Evolutionary conservation across 192 early-diverging fungal species (phyloP).

Genomic region (Backusella westeae): DNA sequence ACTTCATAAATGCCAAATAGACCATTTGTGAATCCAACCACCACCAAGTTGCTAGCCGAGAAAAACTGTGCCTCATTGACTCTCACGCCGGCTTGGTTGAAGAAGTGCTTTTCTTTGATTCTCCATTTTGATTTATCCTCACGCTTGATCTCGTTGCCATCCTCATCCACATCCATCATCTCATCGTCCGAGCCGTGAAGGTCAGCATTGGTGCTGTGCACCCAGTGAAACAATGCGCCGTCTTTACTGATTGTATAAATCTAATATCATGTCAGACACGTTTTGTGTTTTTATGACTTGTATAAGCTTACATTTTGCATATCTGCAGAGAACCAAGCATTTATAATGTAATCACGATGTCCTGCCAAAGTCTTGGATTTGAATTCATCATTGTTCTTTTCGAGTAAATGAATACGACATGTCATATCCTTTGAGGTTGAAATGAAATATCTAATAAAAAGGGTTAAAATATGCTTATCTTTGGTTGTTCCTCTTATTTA

Average conservation of each 20-base stretch:
- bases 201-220: constrained; percentile 41
- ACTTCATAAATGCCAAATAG: constrained; percentile 99
- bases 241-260: constrained; percentile 89
- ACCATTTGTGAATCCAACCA: constrained; percentile 90
- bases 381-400: constrained; percentile 68
- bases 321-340: constrained; percentile 78
- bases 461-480: background rate
- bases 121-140: constrained; percentile 47
- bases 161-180: constrained; percentile 51
- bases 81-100: constrained; percentile 74
- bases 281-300: background rate
- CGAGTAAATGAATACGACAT: constrained; percentile 64
- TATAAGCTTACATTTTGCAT: constrained; percentile 39
- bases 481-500: constrained; percentile 32
- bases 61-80: constrained; percentile 83
- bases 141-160: constrained; percentile 36
- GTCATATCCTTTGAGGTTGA: constrained; percentile 83
- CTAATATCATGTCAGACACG: background rate
- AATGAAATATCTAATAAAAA: constrained; percentile 42
- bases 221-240: constrained; percentile 87
- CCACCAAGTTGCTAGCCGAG: constrained; percentile 64
- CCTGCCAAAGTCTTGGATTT: constrained; percentile 74
- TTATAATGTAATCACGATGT: constrained; percentile 81
- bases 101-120: constrained; percentile 69
- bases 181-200: constrained; percentile 53